phyloP scores from a whole-genome alignment of 2,329 filamentous ascomycete species.

The Ophiostoma tasmaniense region DNA sequence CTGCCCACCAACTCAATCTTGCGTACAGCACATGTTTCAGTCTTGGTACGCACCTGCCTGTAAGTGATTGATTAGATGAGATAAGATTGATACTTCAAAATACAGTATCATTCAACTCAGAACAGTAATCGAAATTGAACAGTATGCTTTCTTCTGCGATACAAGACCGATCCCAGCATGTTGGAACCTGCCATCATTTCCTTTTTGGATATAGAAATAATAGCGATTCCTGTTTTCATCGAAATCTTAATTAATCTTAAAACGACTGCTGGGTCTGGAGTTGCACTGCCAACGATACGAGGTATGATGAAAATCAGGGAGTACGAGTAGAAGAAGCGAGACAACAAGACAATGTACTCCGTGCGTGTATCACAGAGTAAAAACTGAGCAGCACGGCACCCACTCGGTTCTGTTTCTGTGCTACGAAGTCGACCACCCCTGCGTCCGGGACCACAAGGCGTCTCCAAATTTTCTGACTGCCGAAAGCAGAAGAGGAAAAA shows the following conservation, averaged over 20 bases:
- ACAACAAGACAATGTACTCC: background rate
- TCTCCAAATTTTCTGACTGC: background rate
- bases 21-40: background rate
- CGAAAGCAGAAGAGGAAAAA: slow-evolving; percentile 1
- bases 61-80: slow-evolving; percentile 16
- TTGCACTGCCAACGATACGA: background rate
- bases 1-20: background rate
- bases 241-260: background rate
- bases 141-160: background rate
- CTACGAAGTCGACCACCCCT: background rate
- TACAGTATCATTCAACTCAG: background rate
- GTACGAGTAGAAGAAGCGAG: background rate
- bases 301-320: background rate
- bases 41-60: background rate
- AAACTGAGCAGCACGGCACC: background rate
- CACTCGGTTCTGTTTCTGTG: background rate
- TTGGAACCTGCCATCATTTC: background rate
- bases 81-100: slow-evolving; percentile 11
- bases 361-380: background rate
- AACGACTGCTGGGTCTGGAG: background rate
- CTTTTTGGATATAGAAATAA: background rate
- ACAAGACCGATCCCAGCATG: background rate
- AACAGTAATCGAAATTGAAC: too few relatives aligned
- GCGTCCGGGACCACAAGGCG: background rate
- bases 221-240: background rate